These are phyloP conservation scores for Cystofilobasidium macerans DNA, from an alignment of 768 basidiomycete genomes.

Conservation along the genomic window DNA sequence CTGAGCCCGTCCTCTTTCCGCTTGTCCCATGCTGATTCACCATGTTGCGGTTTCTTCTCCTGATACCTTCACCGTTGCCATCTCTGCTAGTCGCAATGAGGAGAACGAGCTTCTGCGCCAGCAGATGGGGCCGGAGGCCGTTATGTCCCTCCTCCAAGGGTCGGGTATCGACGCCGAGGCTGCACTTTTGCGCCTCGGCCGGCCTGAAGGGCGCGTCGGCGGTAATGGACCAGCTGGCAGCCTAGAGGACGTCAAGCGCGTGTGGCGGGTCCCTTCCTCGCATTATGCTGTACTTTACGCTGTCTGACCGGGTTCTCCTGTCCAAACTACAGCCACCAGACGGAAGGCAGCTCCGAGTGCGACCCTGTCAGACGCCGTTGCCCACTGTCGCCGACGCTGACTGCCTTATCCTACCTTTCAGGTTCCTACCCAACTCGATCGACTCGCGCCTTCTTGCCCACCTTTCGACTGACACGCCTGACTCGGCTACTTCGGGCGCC, in stretches of 20 bases:
- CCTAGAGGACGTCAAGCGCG: slow-evolving; percentile 2
- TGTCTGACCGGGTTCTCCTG: neutral
- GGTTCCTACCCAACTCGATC: neutral
- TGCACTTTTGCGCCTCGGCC: neutral
- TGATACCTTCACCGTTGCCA: too few species aligned
- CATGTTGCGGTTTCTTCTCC: neutral
- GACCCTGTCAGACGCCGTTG: neutral
- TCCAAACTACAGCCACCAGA: neutral
- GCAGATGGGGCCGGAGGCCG: neutral
- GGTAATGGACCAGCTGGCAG: neutral
- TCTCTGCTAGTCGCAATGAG: neutral
- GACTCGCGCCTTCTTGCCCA: neutral
- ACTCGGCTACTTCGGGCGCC: too few species aligned
- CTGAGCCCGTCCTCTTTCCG: too few species aligned
- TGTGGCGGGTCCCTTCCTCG: neutral
- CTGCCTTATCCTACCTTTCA: neutral
- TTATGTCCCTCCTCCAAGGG: neutral
- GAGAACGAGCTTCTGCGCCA: neutral
- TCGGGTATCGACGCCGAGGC: neutral
- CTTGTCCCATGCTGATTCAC: too few species aligned
- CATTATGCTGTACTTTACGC: neutral
- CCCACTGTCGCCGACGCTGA: neutral
- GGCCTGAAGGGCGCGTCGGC: neutral
- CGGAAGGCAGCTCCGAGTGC: neutral
- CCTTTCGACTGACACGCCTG: neutral